Conservation (phyloP, 2,329 filamentous ascomycete species). For the Diaporthe aspalathi region DNA sequence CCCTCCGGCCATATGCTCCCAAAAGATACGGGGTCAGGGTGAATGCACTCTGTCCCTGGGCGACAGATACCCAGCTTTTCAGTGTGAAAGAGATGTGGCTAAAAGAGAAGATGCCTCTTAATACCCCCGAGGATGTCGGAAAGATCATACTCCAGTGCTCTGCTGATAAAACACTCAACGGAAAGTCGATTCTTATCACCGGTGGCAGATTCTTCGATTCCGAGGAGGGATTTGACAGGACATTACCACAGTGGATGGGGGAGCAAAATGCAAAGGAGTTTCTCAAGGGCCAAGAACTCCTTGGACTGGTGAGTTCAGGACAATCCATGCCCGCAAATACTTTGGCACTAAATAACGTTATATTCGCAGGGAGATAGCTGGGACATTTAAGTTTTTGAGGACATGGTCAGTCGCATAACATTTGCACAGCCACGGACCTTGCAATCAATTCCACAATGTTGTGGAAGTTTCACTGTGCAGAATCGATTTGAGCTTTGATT, state of each 20-base stretch:
- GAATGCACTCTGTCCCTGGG: slow-evolving; percentile 61
- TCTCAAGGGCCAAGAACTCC: slow-evolving; percentile 40
- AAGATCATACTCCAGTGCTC: slow-evolving; percentile 53
- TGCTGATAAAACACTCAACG: slow-evolving; percentile 47
- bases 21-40: slow-evolving; percentile 51
- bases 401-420: not conserved
- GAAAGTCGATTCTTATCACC: slow-evolving; percentile 44
- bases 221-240: slow-evolving; percentile 44
- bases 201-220: slow-evolving; percentile 45
- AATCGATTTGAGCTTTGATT: no score
- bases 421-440: not conserved
- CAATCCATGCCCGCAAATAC: fast-evolving
- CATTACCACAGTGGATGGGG: slow-evolving; percentile 45
- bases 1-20: slow-evolving; percentile 51
- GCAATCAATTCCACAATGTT: no score
- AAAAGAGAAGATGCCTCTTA: slow-evolving; percentile 52
- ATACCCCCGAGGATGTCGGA: slow-evolving; percentile 56
- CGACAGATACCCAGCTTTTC: slow-evolving; percentile 58
- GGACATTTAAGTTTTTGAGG: slow-evolving; percentile 1
- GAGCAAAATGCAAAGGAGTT: slow-evolving; percentile 43
- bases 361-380: slow-evolving; percentile 19
- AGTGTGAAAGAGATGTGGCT: slow-evolving; percentile 53
- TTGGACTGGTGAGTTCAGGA: slow-evolving; percentile 41
- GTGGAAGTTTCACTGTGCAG: no score
- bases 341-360: not conserved